Conservation (phyloP, 1,139 yeast species). For the Debaryomyces coudertii region DNA sequence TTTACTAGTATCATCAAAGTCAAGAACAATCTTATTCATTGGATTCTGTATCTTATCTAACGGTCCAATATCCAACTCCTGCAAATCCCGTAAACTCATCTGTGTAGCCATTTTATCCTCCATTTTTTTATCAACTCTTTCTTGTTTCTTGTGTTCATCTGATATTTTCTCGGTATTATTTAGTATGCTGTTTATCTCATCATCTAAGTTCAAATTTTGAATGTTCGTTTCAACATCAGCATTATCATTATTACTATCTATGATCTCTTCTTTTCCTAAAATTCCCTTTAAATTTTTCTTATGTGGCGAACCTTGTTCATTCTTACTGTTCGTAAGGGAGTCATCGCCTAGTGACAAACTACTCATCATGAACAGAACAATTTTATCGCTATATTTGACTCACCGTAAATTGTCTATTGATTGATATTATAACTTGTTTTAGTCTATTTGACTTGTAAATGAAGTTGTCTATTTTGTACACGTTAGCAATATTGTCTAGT, state of each 20-base stretch:
- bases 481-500: constrained; percentile 2
- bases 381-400: constrained; percentile 4
- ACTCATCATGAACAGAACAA: constrained; percentile 15
- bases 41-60: constrained; percentile 16
- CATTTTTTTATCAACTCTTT: not conserved
- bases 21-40: constrained; percentile 10
- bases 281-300: constrained; percentile 6
- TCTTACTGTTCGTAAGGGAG: constrained; percentile 8
- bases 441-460: constrained; percentile 7
- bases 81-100: constrained; percentile 9
- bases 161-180: constrained; percentile 3
- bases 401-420: constrained; percentile 1
- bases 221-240: constrained; percentile 3
- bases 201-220: constrained; percentile 11
- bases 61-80: constrained; percentile 17
- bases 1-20: constrained; percentile 16
- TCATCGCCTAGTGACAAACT: constrained; percentile 17
- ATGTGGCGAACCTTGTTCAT: constrained; percentile 6
- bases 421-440: not conserved
- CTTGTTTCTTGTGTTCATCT: not conserved
- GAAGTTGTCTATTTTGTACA: not conserved
- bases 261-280: constrained; percentile 4
- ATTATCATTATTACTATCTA: not conserved
- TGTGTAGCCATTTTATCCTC: constrained; percentile 4
- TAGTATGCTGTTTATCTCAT: constrained; percentile 14